Evolutionary conservation across 2,329 filamentous ascomycete genomes (phyloP), one percentile per base, ranked within the genome.

Genomic region (Clonostachys sp.): DNA sequence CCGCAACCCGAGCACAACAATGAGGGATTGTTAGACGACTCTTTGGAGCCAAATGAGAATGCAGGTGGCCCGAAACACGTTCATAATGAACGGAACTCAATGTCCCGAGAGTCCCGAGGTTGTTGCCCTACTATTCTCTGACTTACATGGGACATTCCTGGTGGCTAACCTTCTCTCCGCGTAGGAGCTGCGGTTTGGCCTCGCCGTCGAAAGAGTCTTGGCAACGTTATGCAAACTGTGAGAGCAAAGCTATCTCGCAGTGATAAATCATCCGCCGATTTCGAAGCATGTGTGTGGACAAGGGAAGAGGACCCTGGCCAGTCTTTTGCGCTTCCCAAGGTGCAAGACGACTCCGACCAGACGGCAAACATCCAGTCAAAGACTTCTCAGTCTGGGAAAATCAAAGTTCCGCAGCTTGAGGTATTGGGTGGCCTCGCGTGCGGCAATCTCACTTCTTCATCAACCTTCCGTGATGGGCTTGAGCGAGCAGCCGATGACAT

Each of bases 401-500:
- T 30, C 45, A n/a, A 12, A 13, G 55, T 62, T 10, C 63, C 63
- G 16, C 57, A 55, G 9, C 53, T 66, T 20, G 59, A 57, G n/a
- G 48, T 62, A 45, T 50, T 63, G 14, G 51, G 51, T 30, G 60
- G 61, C 18, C 36, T 63, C 7, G 56, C 57, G 3, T 35, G 41
- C 6, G 56, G 55, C 41, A 53, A 44, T 12, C 42, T 61, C 14
- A 51, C 57, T 33, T 53, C 55, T 44, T 61, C 60, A 3, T 61
- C 58, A 9, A 61, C 60, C 6, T 61, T 66, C 46, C 53, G 57
- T 41, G 50, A 51, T 30, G 54, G 48, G 33, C 51, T 67, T 30
- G 62, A 66, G 41, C 60, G 60, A 44, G 56, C 58, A 38, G 61
- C 57, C 6, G 55, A 57, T 33, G 58, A 60, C 30, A 61, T 64